Evolutionary conservation across 177 flowering plant genomes (phyloP), one percentile per base, ranked within the genome.

Genomic region (Telopea speciosissima): DNA sequence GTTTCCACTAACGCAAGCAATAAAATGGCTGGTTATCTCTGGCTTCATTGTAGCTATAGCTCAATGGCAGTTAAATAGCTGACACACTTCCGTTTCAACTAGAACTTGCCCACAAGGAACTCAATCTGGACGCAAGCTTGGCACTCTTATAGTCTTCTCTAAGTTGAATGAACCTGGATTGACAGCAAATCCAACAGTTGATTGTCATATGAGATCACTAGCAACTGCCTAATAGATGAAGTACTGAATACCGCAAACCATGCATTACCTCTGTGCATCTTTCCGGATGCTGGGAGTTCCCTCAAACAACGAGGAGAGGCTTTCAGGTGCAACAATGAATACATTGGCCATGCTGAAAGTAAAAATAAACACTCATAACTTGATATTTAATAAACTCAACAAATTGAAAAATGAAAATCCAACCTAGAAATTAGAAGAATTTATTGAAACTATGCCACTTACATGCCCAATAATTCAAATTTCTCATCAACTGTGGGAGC

Each of bases 321-420:
- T 93, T 73, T 96, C 99, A 61, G 99, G 98, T 72, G 99, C 98
- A 68, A 96, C 99, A 61, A 93, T 89, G 66, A 96, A 93, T 81
- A 90, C 97, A 83, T 96, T 96, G 79, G 99, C 99, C 92, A 96
- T 75, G 78, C 99, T 96, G 88, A 61, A 83, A 42, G 49, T 44
- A 10, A 56, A 17, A 72, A 16, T 31, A 6, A 16, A 58, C 40
- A 6, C 40, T 8, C 40, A 33, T 8, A 49, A 24, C 44, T n/a
- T 72, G 6, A 65, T 44, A 45, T 16, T 9, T 3, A 22, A 65
- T 26, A 65, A 33, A 33, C 24, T 3, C 25, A n/a, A n/a, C 21
- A 56, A 56, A 17, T n/a, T 56, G 61, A 56, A 24, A 56, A 16
- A 17, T 7, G 23, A n/a, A 26, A 68, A 63, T 28, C 22, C 8